Base-by-base conservation (phyloP, 805 yeast species). In the Cyberlindnera mrakii region DNA sequence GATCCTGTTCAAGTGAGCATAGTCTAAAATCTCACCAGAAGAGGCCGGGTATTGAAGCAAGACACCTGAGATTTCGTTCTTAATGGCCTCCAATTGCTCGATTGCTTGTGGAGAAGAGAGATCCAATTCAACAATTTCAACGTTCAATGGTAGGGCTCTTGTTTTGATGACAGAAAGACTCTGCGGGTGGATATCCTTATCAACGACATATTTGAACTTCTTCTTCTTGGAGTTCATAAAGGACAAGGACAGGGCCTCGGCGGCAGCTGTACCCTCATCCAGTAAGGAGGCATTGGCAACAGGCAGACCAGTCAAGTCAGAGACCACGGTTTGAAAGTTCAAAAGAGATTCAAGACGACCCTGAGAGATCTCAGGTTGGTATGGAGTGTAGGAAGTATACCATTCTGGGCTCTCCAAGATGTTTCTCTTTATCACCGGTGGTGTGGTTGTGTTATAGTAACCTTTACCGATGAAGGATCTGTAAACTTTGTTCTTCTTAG, bases 301-400 rank as follows among this genome's bases (percentile, higher is more conserved):
- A n/a, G 88, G 84, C 66, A 93, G 72, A 1, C 98, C 99, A 0
- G 99, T 93, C 51, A 93, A 73, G 47, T 93, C 96, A 25, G 89
- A 66, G 14, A 93, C 73, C 58, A 91, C 72, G n/a, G 99, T 93
- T 68, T 93, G 99, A 68, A 77, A 93, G 65, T 93, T 93, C 49
- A 93, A 70, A 49, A 93, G 70, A 18, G 93, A 80, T 67, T 91
- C 96, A 55, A 93, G 74, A 55, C 99, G 80, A 42, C 99, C 99
- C 66, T 93, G 99, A 1, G 96, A 85, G 45, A 93, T 90, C 64
- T 93, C 99, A 1, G 99, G 96, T 68, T 93, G 99, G 64, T 93
- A 93, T 30, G 99, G 99, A 19, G 99, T 93, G 63, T 93, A 93
- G 1, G 97, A 88, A 17, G 99, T 93, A 71, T 93, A 93, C 99